Conservation (phyloP, 495 filamentous ascomycete genomes). For the Neurospora sp. region DNA sequence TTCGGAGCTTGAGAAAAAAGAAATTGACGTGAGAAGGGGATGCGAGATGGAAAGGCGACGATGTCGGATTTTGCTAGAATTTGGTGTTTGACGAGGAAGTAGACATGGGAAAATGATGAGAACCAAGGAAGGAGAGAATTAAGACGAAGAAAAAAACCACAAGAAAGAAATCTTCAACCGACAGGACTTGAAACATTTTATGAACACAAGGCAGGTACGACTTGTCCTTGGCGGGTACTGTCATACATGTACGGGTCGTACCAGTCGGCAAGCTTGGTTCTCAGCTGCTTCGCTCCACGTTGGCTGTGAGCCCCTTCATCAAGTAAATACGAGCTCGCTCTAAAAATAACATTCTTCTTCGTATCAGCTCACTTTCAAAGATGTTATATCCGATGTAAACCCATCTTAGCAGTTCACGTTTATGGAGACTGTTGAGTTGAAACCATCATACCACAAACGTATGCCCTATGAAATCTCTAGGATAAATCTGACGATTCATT, state of each 20-base stretch:
- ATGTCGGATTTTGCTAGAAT: too few species aligned
- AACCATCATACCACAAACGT: neutral
- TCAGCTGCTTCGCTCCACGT: neutral
- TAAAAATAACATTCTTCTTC: neutral
- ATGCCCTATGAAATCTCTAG: neutral
- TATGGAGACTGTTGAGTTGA: neutral
- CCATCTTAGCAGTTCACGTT: neutral
- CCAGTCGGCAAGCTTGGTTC: neutral
- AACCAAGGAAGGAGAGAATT: neutral
- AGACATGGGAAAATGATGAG: too few species aligned
- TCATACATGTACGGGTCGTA: neutral
- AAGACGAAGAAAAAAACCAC: neutral
- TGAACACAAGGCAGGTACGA: neutral
- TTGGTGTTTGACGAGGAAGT: too few species aligned
- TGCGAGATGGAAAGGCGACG: too few species aligned
- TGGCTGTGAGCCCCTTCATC: neutral
- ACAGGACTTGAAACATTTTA: neutral
- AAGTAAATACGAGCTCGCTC: neutral
- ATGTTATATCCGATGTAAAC: neutral
- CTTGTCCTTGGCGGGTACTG: neutral
- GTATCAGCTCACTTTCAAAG: neutral
- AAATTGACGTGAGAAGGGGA: neutral
- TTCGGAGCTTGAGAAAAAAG: neutral
- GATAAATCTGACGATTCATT: neutral
- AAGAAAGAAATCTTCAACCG: neutral